Percentiles rank a stretch among this genome's conserved stretches.
These are phyloP conservation scores for Sporothrix pallida DNA, from an alignment of 2,329 filamentous ascomycete species.

Conservation along the genomic window DNA sequence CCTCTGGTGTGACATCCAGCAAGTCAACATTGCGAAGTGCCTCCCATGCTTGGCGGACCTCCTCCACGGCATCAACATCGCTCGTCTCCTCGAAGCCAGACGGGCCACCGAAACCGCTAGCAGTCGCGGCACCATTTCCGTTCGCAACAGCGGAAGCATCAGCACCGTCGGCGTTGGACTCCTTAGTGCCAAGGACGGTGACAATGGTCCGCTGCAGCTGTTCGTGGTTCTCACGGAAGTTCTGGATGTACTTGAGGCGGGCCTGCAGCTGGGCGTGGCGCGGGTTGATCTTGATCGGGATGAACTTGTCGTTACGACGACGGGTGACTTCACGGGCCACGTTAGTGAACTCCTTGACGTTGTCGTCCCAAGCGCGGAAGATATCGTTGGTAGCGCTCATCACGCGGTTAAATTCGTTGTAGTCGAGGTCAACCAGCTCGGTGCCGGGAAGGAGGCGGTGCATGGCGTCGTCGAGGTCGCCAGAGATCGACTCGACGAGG, in stretches of 20 bases:
- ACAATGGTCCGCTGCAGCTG: conserved; percentile 95
- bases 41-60: conserved; percentile 93
- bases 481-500: conserved; percentile 96
- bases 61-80: conserved; percentile 94
- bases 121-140: conserved; percentile 9
- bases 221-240: conserved; percentile 96
- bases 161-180: conserved; percentile 59
- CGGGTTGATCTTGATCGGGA: conserved; percentile 93
- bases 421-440: conserved; percentile 89
- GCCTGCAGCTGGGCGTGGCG: conserved; percentile 89
- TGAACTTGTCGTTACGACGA: conserved; percentile 95
- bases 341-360: conserved; percentile 96
- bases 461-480: conserved; percentile 84
- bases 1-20: conserved; percentile 86
- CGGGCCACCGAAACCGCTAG: conserved; percentile 50
- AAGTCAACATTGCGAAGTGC: conserved; percentile 94
- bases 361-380: conserved; percentile 93
- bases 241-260: conserved; percentile 88
- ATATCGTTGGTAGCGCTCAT: conserved; percentile 85
- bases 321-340: conserved; percentile 94
- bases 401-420: conserved; percentile 83
- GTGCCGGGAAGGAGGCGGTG: conserved; percentile 85
- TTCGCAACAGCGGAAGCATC: conserved; percentile 55
- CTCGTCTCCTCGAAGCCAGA: conserved; percentile 83
- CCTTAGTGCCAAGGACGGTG: conserved; percentile 86